phyloP scores from a whole-genome alignment of 345 rosid species.

The Bruguiera sexangula region DNA sequence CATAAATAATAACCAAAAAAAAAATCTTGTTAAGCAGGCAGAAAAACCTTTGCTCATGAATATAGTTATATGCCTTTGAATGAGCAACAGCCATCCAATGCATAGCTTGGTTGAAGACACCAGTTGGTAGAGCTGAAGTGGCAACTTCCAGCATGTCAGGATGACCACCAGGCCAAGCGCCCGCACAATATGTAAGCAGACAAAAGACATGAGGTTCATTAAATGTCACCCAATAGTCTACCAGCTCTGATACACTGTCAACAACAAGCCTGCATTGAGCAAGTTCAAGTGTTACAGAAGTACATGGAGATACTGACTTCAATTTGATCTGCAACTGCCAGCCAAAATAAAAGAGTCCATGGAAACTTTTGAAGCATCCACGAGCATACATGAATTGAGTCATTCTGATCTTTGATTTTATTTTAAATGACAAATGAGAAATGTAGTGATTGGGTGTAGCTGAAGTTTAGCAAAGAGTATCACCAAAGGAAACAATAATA shows the following conservation, averaged over 20 bases:
- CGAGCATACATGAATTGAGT: background rate
- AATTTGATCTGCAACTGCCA: background rate
- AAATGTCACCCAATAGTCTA: conserved; percentile 90
- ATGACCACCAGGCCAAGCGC: conserved; percentile 97
- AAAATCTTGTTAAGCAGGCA: background rate
- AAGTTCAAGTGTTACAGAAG: conserved; percentile 17
- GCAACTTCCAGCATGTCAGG: conserved; percentile 91
- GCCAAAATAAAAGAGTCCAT: background rate
- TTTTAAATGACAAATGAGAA: conserved; percentile 4
- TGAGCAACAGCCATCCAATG: conserved; percentile 88
- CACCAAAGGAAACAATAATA: conserved; percentile 4
- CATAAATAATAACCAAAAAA: background rate
- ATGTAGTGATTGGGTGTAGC: background rate
- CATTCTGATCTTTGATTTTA: background rate
- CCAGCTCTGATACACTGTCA: conserved; percentile 63
- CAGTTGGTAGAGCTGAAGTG: conserved; percentile 80
- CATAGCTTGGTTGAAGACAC: conserved; percentile 78
- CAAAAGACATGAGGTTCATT: conserved; percentile 90
- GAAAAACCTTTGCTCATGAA: conserved; percentile 59
- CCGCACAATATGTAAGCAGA: conserved; percentile 92
- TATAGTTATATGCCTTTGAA: conserved; percentile 73
- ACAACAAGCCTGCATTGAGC: conserved; percentile 71
- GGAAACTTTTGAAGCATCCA: background rate
- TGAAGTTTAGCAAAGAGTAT: background rate
- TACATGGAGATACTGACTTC: background rate